Conservation (phyloP, 2,329 filamentous ascomycete species). For the Cladobotryum mycophilum region DNA sequence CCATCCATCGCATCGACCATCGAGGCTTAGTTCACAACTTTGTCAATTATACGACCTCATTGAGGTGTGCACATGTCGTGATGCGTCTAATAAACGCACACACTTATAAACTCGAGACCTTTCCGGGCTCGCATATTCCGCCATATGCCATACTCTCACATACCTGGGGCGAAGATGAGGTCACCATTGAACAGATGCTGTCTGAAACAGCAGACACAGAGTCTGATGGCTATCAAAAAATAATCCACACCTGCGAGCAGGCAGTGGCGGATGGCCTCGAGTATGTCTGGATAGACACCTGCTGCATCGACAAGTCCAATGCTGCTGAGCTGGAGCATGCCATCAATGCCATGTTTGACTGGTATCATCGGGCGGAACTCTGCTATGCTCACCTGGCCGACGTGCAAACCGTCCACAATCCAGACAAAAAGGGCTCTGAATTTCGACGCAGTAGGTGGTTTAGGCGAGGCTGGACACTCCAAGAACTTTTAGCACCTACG, state of each 20-base stretch:
- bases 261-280: not conserved
- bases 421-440: not conserved
- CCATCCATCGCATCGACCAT: too few species aligned
- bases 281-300: constrained; percentile 14
- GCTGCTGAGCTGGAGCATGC: constrained; percentile 12
- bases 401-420: constrained; percentile 3
- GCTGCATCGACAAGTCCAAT: constrained; percentile 14
- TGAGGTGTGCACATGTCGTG: not conserved
- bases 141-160: constrained; percentile 26
- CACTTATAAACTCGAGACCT: not conserved
- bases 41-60: too few species aligned
- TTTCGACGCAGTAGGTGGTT: constrained; percentile 19
- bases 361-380: constrained; percentile 8
- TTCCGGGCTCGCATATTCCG: constrained; percentile 1
- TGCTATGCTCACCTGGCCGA: constrained; percentile 12
- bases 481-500: constrained; percentile 12
- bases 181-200: constrained; percentile 13
- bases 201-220: not conserved
- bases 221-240: not conserved
- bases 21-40: too few species aligned
- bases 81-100: constrained; percentile 4
- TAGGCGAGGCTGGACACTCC: constrained; percentile 14
- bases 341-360: constrained; percentile 15
- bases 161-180: constrained; percentile 22
- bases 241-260: not conserved